Conservation (phyloP, 179 eudicot species). For the Gypsophila paniculata region DNA sequence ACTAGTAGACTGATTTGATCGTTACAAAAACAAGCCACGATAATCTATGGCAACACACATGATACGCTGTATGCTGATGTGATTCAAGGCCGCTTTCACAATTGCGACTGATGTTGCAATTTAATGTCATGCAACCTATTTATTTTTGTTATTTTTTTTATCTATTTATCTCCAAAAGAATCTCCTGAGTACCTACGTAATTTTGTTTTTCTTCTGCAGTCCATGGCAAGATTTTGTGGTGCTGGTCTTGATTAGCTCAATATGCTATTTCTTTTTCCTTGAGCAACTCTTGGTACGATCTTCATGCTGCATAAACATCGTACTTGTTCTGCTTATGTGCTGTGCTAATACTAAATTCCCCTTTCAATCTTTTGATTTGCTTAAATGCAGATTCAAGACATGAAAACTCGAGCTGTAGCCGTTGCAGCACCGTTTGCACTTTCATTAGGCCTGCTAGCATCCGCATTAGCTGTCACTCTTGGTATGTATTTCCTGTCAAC, state of each 20-base stretch:
- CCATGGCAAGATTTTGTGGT: constrained; percentile 88
- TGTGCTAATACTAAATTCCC: neutral
- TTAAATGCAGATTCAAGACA: constrained; percentile 44
- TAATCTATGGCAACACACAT: neutral
- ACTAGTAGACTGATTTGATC: no score
- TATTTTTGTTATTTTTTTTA: neutral
- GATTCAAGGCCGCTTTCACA: neutral
- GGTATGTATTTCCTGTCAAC: constrained; percentile 36
- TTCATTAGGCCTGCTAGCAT: constrained; percentile 57
- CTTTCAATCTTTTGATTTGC: neutral
- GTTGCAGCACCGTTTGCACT: constrained; percentile 83
- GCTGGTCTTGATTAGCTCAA: constrained; percentile 69
- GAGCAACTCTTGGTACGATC: constrained; percentile 69
- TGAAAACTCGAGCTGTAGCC: constrained; percentile 61
- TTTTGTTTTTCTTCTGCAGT: constrained; percentile 34
- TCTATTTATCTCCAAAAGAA: neutral
- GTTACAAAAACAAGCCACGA: no score
- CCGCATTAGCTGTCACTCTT: constrained; percentile 61
- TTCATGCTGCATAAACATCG: constrained; percentile 10
- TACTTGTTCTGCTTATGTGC: neutral
- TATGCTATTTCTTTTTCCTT: constrained; percentile 88
- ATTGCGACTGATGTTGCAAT: neutral
- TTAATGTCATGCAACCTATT: neutral
- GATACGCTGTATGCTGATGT: neutral
- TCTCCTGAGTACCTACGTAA: neutral